Conservation (phyloP, 2,329 filamentous ascomycete species). For the Calonectria henricotiae region DNA sequence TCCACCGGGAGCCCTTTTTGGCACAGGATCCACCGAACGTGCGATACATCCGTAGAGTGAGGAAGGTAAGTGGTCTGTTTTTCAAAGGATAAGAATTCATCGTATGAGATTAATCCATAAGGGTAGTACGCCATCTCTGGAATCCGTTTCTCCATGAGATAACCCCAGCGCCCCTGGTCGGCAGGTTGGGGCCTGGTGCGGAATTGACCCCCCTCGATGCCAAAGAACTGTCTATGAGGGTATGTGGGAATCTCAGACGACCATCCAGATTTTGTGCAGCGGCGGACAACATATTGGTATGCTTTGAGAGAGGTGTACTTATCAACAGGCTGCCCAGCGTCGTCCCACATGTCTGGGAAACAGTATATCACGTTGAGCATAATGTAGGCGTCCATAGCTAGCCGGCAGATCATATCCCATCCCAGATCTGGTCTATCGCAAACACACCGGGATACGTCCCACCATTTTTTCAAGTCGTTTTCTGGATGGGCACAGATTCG, state of each 20-base stretch:
- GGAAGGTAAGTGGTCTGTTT: not conserved
- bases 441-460: not conserved
- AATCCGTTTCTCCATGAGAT: not conserved
- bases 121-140: not conserved
- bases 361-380: conserved; percentile 16
- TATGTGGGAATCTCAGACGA: conserved; percentile 9
- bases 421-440: not conserved
- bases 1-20: conserved; percentile 11
- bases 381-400: conserved; percentile 16
- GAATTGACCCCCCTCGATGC: conserved; percentile 5
- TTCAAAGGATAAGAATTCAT: conserved; percentile 12
- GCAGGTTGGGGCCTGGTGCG: not conserved
- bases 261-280: conserved; percentile 8
- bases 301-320: conserved; percentile 7
- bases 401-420: conserved; percentile 10
- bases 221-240: conserved; percentile 16
- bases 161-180: not conserved
- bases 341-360: conserved; percentile 4
- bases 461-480: not conserved
- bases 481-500: not conserved
- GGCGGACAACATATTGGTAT: conserved; percentile 9
- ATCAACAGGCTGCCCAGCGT: not conserved
- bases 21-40: conserved; percentile 11
- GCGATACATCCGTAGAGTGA: not conserved
- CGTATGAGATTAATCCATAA: conserved; percentile 1